Evolutionary conservation across 164 flowering plant species (phyloP).

Genomic region (Berberis thunbergii): DNA sequence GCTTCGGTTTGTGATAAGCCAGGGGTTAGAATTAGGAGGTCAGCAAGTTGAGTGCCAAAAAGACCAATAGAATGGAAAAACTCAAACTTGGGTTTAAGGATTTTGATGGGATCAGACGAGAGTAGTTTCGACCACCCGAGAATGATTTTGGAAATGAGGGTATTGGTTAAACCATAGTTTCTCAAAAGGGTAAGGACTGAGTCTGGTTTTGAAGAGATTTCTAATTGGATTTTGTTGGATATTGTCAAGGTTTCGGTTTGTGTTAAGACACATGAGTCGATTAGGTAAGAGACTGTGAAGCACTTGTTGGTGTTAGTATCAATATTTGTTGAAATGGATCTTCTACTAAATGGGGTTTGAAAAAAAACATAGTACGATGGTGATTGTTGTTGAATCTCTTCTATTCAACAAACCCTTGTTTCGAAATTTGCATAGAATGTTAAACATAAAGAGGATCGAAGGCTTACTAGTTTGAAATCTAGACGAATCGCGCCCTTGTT

Average conservation of each 20-base stretch:
- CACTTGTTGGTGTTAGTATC: not conserved
- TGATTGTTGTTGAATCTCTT: not conserved
- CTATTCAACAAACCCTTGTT: too few species aligned
- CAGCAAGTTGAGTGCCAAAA: conserved; percentile 8
- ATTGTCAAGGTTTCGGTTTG: not conserved
- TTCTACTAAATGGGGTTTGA: not conserved
- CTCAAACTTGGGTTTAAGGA: conserved; percentile 18
- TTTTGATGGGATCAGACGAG: not conserved
- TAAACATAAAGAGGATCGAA: too few species aligned
- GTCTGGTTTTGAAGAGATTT: conserved; percentile 2
- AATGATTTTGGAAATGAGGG: conserved; percentile 11
- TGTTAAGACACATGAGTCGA: conserved; percentile 5
- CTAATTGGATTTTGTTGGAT: not conserved
- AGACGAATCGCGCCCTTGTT: too few species aligned
- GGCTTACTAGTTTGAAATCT: too few species aligned
- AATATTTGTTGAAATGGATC: not conserved
- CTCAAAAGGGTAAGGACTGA: conserved; percentile 7
- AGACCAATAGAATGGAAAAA: conserved; percentile 12
- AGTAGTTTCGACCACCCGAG: not conserved
- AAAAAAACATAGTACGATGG: too few species aligned
- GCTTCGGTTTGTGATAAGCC: conserved; percentile 5
- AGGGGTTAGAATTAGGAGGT: conserved; percentile 1
- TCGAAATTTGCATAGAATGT: too few species aligned
- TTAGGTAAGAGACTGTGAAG: conserved; percentile 8
- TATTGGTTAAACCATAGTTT: conserved; percentile 10